phyloP scores from a whole-genome alignment of 352 stramenopile species.

The Pythium phragmiticola region DNA sequence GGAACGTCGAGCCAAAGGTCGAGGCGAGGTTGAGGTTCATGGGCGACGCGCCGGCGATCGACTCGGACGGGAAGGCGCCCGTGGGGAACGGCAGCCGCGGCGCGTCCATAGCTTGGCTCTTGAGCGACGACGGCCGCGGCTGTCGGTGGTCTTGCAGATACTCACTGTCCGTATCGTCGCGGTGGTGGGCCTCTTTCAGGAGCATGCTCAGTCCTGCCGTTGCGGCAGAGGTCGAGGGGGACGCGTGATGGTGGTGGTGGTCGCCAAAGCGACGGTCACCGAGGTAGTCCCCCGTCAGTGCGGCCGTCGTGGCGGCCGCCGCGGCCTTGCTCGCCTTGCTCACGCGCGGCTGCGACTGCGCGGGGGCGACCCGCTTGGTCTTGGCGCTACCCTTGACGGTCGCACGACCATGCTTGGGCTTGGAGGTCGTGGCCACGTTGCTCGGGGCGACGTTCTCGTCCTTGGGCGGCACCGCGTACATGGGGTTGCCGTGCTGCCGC shows the following conservation, averaged over 20 bases:
- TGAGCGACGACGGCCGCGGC: neutral
- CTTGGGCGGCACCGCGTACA: slow-evolving; percentile 31
- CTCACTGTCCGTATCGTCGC: slow-evolving; percentile 5
- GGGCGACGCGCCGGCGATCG: slow-evolving; percentile 24
- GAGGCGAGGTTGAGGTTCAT: slow-evolving; percentile 26
- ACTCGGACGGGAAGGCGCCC: slow-evolving; percentile 56
- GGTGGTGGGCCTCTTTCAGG: slow-evolving; percentile 20
- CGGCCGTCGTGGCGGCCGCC: slow-evolving; percentile 7
- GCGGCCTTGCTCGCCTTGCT: slow-evolving; percentile 18
- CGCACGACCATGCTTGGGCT: neutral
- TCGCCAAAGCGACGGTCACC: slow-evolving; percentile 15
- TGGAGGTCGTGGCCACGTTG: neutral
- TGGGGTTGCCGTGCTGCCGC: slow-evolving; percentile 67
- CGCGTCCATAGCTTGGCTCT: slow-evolving; percentile 9
- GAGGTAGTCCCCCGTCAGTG: slow-evolving; percentile 1
- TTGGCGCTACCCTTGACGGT: no score
- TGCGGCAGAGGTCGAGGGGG: slow-evolving; percentile 14
- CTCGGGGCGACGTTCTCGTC: neutral
- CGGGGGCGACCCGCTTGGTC: no score
- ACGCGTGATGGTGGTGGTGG: slow-evolving; percentile 11
- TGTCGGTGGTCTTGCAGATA: slow-evolving; percentile 14
- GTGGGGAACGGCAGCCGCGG: slow-evolving; percentile 58
- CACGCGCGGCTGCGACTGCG: slow-evolving; percentile 1
- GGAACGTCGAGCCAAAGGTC: slow-evolving; percentile 41
- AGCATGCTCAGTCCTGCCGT: slow-evolving; percentile 16